A percentile compares a stretch with the other conserved stretches of the same genome.
Evolutionary conservation across 2,329 filamentous ascomycete species (phyloP).

Genomic region (Trichoderma koningiopsis): DNA sequence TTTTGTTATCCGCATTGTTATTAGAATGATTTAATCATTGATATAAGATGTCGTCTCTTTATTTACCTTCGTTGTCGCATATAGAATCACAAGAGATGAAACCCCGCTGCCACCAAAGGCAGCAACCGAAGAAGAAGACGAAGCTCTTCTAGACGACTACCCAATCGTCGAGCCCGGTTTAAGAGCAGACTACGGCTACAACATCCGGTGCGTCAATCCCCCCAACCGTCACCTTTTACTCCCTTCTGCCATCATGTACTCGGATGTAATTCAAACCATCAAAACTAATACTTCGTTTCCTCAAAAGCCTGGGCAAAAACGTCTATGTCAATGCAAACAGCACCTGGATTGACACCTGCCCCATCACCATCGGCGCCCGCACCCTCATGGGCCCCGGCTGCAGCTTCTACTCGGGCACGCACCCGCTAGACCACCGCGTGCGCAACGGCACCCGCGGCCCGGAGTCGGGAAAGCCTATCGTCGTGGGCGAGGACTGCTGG

Average conservation of each 20-base stretch:
- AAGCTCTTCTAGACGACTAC: slow-evolving; percentile 60
- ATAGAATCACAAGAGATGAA: slow-evolving; percentile 46
- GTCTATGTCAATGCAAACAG: slow-evolving; percentile 77
- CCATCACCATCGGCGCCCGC: slow-evolving; percentile 72
- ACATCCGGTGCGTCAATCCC: slow-evolving; percentile 54
- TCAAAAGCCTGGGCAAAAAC: slow-evolving; percentile 53
- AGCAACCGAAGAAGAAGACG: slow-evolving; percentile 62
- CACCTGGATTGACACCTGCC: slow-evolving; percentile 75
- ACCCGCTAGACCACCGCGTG: slow-evolving; percentile 74
- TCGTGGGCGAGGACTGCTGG: slow-evolving; percentile 81
- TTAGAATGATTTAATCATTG: no score
- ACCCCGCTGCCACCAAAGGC: slow-evolving; percentile 62
- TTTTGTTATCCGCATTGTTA: neutral
- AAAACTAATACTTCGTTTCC: slow-evolving; percentile 55
- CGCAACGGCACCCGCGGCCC: slow-evolving; percentile 76
- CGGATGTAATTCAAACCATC: neutral
- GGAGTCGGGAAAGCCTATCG: slow-evolving; percentile 72
- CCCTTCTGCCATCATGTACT: no score
- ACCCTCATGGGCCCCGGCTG: slow-evolving; percentile 81
- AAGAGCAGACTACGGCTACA: slow-evolving; percentile 76
- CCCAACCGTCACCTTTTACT: no score
- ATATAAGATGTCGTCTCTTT: neutral
- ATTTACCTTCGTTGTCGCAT: neutral
- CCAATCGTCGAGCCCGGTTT: slow-evolving; percentile 67
- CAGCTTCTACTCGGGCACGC: slow-evolving; percentile 71